Base-by-base conservation (phyloP, 83 land plant genomes). In the Thuja plicata region DNA sequence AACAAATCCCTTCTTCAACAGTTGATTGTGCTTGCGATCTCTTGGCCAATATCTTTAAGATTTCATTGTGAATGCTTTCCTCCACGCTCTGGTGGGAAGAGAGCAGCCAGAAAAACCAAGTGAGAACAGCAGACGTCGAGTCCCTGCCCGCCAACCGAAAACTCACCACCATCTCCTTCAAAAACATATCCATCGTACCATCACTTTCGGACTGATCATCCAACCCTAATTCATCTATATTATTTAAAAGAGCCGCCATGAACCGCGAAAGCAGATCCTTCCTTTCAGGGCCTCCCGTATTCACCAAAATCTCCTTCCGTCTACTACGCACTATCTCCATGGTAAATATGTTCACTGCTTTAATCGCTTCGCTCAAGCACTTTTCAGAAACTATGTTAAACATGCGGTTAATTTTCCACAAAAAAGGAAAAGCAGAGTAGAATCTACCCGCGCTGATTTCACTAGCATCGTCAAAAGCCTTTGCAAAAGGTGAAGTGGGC, bases 401-500 rank as follows among this genome's bases (percentile, higher is more conserved):
- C 9, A 89, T 12, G 57, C 92, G 74, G 78, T 95, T 90, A n/a
- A 88, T 8, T 90, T 89, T 91, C 96, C 95, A 91, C 17, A 88
- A 50, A 35, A 80, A 0, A 9, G 89, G 91, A 62, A 88, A 52
- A 38, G 86, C 52, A 5, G 87, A n/a, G 85, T 91, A 60, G 43
- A 91, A 93, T 32, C 96, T 78, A 38, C 87, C 85, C 4, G 94
- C 92, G 0, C 91, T 92, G 32, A 95, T 55, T 41, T 88, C 78
- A 3, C 91, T 90, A 1, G 96, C 95, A 0, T 88, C 32, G 87
- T 95, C 96, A 70, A 95, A 92, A 35, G 95, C 92, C 41, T 19
- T 62, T 27, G 93, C 91, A 60, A 93, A 78, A 27, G 89, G 91
- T 9, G 92, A 88, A n/a, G 88, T 15, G 21, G 93, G 91, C 5